Percentiles rank a stretch among this genome's conserved stretches.
These are phyloP conservation scores for Breynia disticha DNA, from an alignment of 441 rosid species.

Conservation along the genomic window DNA sequence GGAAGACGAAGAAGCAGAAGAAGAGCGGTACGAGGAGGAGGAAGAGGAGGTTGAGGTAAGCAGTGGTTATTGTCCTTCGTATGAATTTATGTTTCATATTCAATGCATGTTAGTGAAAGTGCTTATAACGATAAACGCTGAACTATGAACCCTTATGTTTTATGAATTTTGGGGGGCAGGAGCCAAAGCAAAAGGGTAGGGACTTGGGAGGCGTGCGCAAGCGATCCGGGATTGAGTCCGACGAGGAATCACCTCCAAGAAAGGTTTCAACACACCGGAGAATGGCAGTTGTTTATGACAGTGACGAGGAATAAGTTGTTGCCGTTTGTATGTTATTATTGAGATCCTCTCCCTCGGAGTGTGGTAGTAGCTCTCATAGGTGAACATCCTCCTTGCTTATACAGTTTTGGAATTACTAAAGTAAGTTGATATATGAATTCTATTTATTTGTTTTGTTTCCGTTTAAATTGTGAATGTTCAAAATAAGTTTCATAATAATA, in stretches of 20 bases:
- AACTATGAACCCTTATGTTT: neutral
- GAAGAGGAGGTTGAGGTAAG: slow-evolving; percentile 69
- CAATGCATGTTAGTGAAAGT: neutral
- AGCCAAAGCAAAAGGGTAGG: slow-evolving; percentile 34
- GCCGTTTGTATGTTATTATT: no score
- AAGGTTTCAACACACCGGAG: slow-evolving; percentile 55
- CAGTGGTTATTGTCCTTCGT: neutral
- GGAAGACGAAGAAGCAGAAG: slow-evolving; percentile 61
- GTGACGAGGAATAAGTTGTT: slow-evolving; percentile 67
- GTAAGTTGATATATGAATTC: no score
- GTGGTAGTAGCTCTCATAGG: no score
- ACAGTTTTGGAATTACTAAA: no score
- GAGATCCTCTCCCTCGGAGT: no score
- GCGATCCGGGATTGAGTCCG: slow-evolving; percentile 56
- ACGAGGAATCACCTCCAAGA: slow-evolving; percentile 66
- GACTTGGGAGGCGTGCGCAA: slow-evolving; percentile 40
- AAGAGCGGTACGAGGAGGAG: slow-evolving; percentile 46
- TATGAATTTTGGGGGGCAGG: slow-evolving; percentile 19
- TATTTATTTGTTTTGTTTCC: no score
- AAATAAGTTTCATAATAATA: no score
- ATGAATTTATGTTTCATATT: neutral
- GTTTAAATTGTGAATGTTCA: no score
- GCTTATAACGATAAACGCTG: neutral
- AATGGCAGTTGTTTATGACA: slow-evolving; percentile 63
- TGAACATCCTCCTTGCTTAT: no score